Conservation (phyloP, 768 basidiomycete species). For the Pleurotus pulmonarius region DNA sequence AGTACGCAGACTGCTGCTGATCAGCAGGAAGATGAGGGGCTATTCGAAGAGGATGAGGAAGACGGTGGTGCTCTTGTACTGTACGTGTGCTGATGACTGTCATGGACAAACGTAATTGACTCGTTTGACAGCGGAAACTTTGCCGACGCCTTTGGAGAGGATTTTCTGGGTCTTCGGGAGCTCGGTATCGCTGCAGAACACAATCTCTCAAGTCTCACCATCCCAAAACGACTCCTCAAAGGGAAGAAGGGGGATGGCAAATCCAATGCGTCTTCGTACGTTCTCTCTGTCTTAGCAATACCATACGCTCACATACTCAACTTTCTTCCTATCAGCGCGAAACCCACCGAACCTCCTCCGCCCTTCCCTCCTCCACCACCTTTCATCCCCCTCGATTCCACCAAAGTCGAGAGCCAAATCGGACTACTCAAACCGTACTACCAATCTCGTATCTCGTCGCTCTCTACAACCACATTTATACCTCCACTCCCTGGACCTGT, state of each 20-base stretch:
- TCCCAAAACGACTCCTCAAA: constrained; percentile 76
- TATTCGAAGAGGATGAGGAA: constrained; percentile 51
- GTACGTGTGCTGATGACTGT: constrained; percentile 21
- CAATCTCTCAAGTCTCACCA: constrained; percentile 69
- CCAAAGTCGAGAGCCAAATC: constrained; percentile 73
- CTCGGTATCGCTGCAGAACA: constrained; percentile 86
- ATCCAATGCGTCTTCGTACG: constrained; percentile 43
- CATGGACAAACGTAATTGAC: background rate
- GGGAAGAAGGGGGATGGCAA: constrained; percentile 49
- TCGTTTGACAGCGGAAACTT: constrained; percentile 66
- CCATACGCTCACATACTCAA: background rate
- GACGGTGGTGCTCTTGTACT: constrained; percentile 65
- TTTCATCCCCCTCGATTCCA: constrained; percentile 67
- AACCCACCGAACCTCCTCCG: constrained; percentile 70
- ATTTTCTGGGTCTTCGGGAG: constrained; percentile 87
- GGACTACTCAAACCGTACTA: constrained; percentile 82
- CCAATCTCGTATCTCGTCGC: constrained; percentile 45
- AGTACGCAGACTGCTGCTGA: constrained; percentile 38
- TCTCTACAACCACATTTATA: constrained; percentile 26
- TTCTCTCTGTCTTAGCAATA: constrained; percentile 14
- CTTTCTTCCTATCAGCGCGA: constrained; percentile 35
- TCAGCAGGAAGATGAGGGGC: constrained; percentile 56
- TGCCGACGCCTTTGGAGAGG: constrained; percentile 83
- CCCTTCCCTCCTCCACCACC: constrained; percentile 85
- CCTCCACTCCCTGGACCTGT: constrained; percentile 10